Conservation (phyloP, 2,329 filamentous ascomycete species). For the Blastomyces emzantsi region DNA sequence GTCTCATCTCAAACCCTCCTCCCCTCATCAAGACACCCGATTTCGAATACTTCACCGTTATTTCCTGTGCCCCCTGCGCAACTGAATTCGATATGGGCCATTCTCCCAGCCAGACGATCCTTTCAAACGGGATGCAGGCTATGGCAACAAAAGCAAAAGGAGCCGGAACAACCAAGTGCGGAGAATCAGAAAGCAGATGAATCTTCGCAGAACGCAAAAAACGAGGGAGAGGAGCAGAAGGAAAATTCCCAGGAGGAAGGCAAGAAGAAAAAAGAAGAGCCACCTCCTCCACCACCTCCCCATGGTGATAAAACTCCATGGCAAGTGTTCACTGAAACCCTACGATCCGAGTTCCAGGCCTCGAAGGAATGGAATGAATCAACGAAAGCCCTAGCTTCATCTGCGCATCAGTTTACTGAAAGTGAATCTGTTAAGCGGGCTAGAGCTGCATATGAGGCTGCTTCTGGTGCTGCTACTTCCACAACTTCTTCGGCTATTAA, state of each 20-base stretch:
- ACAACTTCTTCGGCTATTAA: slow-evolving; percentile 75
- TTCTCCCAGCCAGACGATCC: slow-evolving; percentile 29
- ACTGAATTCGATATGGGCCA: slow-evolving; percentile 28
- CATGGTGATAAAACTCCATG: slow-evolving; percentile 98
- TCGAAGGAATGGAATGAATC: slow-evolving; percentile 99
- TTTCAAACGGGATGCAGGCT: slow-evolving; percentile 30
- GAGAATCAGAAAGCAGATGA: slow-evolving; percentile 28
- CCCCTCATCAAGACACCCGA: slow-evolving; percentile 25
- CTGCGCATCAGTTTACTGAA: slow-evolving; percentile 83
- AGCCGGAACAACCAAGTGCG: slow-evolving; percentile 36
- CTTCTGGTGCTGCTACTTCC: slow-evolving; percentile 70
- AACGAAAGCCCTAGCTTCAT: slow-evolving; percentile 85
- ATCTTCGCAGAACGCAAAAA: slow-evolving; percentile 38
- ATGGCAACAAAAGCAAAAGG: slow-evolving; percentile 32
- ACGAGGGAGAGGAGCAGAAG: slow-evolving; percentile 39
- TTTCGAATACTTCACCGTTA: slow-evolving; percentile 32
- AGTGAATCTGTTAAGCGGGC: slow-evolving; percentile 84
- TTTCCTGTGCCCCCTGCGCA: slow-evolving; percentile 28
- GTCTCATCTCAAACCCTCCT: slow-evolving; percentile 25
- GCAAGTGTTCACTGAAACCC: slow-evolving; percentile 98
- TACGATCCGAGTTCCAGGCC: slow-evolving; percentile 85
- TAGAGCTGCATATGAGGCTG: slow-evolving; percentile 75
- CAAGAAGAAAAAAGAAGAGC: slow-evolving; percentile 52
- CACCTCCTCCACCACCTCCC: slow-evolving; percentile 85
- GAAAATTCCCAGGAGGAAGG: slow-evolving; percentile 37